Evolutionary conservation across 2,329 filamentous ascomycete species (phyloP).

Genomic region (Seiridium cupressi): DNA sequence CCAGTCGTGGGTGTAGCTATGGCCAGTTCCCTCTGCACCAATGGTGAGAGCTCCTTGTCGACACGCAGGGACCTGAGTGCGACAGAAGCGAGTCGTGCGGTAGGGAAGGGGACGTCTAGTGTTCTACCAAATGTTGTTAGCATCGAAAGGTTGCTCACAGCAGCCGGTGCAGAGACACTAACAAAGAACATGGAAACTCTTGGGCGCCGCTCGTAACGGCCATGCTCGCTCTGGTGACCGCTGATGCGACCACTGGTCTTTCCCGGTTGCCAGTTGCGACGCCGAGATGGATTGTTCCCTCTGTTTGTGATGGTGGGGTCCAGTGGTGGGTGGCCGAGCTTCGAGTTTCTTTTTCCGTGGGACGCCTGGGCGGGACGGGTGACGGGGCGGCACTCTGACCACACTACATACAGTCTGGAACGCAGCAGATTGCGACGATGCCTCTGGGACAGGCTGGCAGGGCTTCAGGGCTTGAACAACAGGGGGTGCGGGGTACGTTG

Average conservation of each 20-base stretch:
- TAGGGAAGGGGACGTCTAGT: conserved; percentile 79
- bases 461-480: no score
- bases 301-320: neutral
- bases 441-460: no score
- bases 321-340: neutral
- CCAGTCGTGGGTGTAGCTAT: conserved; percentile 38
- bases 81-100: conserved; percentile 70
- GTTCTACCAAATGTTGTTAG: conserved; percentile 47
- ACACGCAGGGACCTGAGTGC: conserved; percentile 77
- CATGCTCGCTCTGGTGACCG: conserved; percentile 29
- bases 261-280: conserved; percentile 3
- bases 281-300: neutral
- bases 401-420: neutral
- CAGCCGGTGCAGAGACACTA: conserved; percentile 26
- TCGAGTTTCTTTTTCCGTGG: neutral
- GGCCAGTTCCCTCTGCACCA: conserved; percentile 72
- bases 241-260: neutral
- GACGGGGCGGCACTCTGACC: neutral
- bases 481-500: neutral
- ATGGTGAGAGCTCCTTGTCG: conserved; percentile 83
- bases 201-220: conserved; percentile 35
- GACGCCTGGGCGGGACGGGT: neutral
- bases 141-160: conserved; percentile 7
- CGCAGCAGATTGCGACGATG: no score
- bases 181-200: conserved; percentile 65